Evolutionary conservation across 208 protist genomes (phyloP), one percentile per base, ranked within the genome.

Genomic region (Angomonas deanei): DNA sequence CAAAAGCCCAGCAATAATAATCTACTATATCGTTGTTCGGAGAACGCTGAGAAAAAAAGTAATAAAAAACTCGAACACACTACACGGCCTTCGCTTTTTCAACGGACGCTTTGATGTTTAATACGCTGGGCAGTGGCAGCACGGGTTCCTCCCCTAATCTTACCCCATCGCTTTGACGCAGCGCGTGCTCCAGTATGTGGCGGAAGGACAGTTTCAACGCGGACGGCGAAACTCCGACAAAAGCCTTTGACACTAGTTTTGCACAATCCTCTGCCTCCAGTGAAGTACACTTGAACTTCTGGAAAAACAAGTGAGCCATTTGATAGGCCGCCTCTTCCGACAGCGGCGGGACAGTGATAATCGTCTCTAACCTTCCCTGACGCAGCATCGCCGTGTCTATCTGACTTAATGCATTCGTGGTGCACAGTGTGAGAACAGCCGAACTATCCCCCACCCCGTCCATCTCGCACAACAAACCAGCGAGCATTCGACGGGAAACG

Each of bases 381-480:
- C 98, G 91, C 17, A 99, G 72, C 21, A 99, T 80, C 2, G 98
- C 98, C 52, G 68, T 56, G 66, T 99, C 98, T 33, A 97, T 69
- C 53, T 83, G 76, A n/a, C 76, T 56, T 27, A 87, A 85, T 26
- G 72, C 66, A 61, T 84, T 95, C 0, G 91, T 94, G 19, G 82
- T 82, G 52, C 74, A 90, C 19, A 99, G 84, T 21, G 97, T 93
- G 17, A 99, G 68, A 3, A 98, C 89, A 28, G 82, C 79, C n/a
- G 70, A 80, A 61, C 81, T 88, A 28, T 87, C 82, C 33, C 83
- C 76, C n/a, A 99, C 69, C 21, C 97, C 97, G 75, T 99, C 98
- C 66, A 99, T 78, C 75, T 99, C 98, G 68, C 97, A 99, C 2
- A 99, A 72, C 24, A 99, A 80, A 3, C 96, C 93, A 1, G 96